phyloP scores from a whole-genome alignment of 352 stramenopile genomes.

The Globisporangium echinulatum region DNA sequence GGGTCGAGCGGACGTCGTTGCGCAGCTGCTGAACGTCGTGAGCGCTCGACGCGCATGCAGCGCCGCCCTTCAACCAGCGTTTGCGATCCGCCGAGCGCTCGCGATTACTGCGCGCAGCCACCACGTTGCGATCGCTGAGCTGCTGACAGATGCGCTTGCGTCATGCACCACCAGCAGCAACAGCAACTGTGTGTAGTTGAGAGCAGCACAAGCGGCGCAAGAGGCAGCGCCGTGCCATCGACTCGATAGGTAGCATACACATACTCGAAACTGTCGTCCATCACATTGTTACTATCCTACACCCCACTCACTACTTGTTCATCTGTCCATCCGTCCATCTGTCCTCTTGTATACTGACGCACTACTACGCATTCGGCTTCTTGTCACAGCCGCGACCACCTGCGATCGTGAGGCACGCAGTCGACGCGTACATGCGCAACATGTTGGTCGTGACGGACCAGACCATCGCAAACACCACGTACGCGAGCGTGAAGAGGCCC shows the following conservation, averaged over 20 bases:
- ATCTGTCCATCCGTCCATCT: too few species aligned
- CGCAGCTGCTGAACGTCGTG: background rate
- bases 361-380: background rate
- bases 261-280: background rate
- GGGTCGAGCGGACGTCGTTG: background rate
- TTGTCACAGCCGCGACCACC: constrained; percentile 14
- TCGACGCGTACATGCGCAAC: constrained; percentile 20
- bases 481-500: constrained; percentile 16
- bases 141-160: background rate
- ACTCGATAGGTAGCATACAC: background rate
- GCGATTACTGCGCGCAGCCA: background rate
- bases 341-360: background rate
- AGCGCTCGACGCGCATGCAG: background rate
- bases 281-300: constrained; percentile 1
- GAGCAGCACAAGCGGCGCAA: background rate
- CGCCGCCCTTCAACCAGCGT: background rate
- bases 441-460: constrained; percentile 27
- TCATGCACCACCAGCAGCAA: too few species aligned
- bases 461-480: constrained; percentile 18
- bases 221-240: background rate
- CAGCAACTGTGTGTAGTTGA: too few species aligned
- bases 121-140: background rate
- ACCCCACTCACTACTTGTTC: background rate
- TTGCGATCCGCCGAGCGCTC: background rate
- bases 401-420: constrained; percentile 16